Base-by-base conservation (phyloP, 2,329 filamentous ascomycete genomes). In the Paracamarosporium sp. region DNA sequence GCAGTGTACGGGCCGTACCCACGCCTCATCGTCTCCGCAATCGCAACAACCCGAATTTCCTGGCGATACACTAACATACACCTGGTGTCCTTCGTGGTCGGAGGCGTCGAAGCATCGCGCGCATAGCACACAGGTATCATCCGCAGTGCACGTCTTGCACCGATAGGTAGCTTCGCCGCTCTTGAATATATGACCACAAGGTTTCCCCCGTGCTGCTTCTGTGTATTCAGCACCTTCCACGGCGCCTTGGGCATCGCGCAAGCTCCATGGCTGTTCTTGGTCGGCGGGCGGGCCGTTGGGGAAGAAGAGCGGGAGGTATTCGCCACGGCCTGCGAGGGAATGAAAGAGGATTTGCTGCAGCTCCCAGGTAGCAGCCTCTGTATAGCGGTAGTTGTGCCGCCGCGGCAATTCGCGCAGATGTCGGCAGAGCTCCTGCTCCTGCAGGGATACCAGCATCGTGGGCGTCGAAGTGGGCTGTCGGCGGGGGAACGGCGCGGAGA, bases 131-230 rank as follows among this genome's bases (percentile, higher is more conserved):
- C 94, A 98, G 0, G 95, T 98, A 64, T 97, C 94, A 76, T 99
- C 96, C 43, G 90, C 88, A 46, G 92, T 92, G 77, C 95, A 99
- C 9, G 94, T 98, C 73, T 93, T 90, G 83, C 95, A 99, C 68
- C 90, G 86, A 76, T 98, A 99, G 57, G 92, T 94, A 55, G 93
- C 93, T 81, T 99, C 95, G 50, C 94, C 95, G 13, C 87, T 85
- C 78, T 94, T 94, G 84, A 99, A 97, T 61, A 99, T 98, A 80
- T 99, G 96, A 4, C 95, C 96, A 75, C 95, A 99, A 45, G 93
- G 89, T 78, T 96, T 96, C 54, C 96, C 95, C 65, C 92, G 88
- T 13, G 95, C 95, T 6, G 91, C 90, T 65, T 94, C 90, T 20
- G 92, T 95, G 74, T 98, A 99, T 76, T 99, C 96, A 30, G 94